phyloP scores from a whole-genome alignment of 164 flowering plant species.

The Euptelea pleiosperma region DNA sequence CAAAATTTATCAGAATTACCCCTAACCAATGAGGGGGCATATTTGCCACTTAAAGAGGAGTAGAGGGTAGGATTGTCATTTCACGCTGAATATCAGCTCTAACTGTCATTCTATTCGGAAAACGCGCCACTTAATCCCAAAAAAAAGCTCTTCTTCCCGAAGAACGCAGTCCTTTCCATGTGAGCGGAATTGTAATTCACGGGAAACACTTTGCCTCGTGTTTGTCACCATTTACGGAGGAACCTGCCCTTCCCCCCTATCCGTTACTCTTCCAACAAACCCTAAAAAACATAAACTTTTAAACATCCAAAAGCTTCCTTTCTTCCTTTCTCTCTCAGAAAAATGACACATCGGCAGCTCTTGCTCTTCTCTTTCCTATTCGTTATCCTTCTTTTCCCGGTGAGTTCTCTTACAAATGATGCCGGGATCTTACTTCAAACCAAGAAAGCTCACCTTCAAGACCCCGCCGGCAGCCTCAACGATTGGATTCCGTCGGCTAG shows the following conservation, averaged over 20 bases:
- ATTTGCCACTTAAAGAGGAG: no score
- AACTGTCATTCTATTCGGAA: no score
- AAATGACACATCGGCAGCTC: background rate
- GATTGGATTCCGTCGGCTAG: constrained; percentile 12
- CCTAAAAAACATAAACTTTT: background rate
- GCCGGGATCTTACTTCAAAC: constrained; percentile 15
- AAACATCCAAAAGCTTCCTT: background rate
- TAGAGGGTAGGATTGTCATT: no score
- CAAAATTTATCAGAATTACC: no score
- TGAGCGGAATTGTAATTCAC: constrained; percentile 7
- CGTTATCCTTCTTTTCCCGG: background rate
- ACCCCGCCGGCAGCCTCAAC: background rate
- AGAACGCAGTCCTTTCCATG: background rate
- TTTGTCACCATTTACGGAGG: background rate
- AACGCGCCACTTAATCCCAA: no score
- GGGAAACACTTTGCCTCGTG: constrained; percentile 4
- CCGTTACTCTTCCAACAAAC: constrained; percentile 1
- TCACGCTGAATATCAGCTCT: no score
- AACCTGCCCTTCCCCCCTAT: no score
- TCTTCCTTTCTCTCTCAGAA: background rate
- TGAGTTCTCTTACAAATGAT: background rate
- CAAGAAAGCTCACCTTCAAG: constrained; percentile 1
- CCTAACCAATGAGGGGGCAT: no score
- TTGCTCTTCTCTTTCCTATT: background rate
- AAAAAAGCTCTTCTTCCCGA: background rate